Conservation (phyloP, 495 filamentous ascomycete genomes). For the Neurospora sp. region DNA sequence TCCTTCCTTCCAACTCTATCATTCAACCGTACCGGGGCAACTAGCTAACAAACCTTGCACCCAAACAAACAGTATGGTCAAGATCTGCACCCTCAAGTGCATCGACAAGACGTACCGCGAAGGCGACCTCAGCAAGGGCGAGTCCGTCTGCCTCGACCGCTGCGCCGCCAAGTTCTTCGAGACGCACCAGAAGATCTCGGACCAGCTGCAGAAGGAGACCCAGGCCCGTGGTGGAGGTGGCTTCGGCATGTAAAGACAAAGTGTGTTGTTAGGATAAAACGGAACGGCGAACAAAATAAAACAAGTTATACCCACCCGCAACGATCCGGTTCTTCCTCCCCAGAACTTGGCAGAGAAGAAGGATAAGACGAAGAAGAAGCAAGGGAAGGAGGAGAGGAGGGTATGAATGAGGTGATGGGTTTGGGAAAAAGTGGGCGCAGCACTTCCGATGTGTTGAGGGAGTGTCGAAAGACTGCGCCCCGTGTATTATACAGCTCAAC, state of each 20-base stretch:
- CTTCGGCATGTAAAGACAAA: slow-evolving; percentile 8
- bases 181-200: slow-evolving; percentile 82
- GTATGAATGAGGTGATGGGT: neutral
- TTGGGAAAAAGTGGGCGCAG: neutral
- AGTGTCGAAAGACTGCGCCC: neutral
- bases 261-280: too few relatives aligned
- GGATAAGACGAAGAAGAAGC: neutral
- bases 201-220: slow-evolving; percentile 42
- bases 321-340: neutral
- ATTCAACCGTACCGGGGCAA: neutral
- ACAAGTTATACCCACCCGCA: neutral
- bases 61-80: slow-evolving; percentile 52
- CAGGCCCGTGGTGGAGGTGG: slow-evolving; percentile 31
- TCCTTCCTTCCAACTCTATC: neutral
- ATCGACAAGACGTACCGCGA: slow-evolving; percentile 86
- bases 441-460: neutral
- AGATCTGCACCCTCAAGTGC: slow-evolving; percentile 88
- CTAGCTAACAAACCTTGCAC: neutral
- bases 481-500: neutral
- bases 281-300: neutral
- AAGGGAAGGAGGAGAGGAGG: neutral
- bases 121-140: slow-evolving; percentile 93
- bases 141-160: slow-evolving; percentile 93
- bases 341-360: neutral
- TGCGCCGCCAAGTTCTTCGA: slow-evolving; percentile 98